phyloP scores from a whole-genome alignment of 2,329 filamentous ascomycete species.

The Nectriaceae sp. region DNA sequence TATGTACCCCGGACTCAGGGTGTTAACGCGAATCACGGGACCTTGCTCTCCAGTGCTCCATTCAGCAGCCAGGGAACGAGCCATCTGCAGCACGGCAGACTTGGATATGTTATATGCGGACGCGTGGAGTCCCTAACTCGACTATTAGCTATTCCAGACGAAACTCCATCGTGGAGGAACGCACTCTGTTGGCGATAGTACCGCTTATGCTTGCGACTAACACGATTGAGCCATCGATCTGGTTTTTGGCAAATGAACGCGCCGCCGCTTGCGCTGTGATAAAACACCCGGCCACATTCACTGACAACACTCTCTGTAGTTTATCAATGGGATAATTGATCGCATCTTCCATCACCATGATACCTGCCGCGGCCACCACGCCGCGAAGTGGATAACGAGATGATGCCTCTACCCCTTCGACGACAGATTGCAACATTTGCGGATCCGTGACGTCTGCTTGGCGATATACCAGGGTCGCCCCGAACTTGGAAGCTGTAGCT shows the following conservation, averaged over 20 bases:
- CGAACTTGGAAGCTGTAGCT: neutral
- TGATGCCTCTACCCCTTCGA: neutral
- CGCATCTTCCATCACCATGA: constrained; percentile 29
- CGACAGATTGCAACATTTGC: neutral
- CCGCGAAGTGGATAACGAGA: constrained; percentile 34
- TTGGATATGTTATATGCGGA: constrained; percentile 56
- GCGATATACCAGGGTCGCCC: neutral
- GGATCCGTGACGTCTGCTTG: neutral
- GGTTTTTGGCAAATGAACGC: constrained; percentile 45
- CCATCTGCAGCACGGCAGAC: constrained; percentile 53
- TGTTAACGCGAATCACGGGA: constrained; percentile 54
- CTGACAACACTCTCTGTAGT: constrained; percentile 29
- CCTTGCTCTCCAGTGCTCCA: constrained; percentile 44
- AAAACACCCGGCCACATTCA: constrained; percentile 53
- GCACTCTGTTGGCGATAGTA: constrained; percentile 38
- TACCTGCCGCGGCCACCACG: constrained; percentile 34
- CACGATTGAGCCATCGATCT: constrained; percentile 44
- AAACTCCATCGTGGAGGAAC: constrained; percentile 23
- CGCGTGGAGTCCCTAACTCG: constrained; percentile 35
- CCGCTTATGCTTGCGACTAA: constrained; percentile 54
- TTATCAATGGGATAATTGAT: constrained; percentile 26
- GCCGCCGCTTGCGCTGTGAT: constrained; percentile 48
- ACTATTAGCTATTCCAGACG: neutral
- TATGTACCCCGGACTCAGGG: constrained; percentile 41
- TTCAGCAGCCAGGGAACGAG: constrained; percentile 52